phyloP scores from a whole-genome alignment of 2,329 filamentous ascomycete genomes.

The Arachnopeziza araneosa region DNA sequence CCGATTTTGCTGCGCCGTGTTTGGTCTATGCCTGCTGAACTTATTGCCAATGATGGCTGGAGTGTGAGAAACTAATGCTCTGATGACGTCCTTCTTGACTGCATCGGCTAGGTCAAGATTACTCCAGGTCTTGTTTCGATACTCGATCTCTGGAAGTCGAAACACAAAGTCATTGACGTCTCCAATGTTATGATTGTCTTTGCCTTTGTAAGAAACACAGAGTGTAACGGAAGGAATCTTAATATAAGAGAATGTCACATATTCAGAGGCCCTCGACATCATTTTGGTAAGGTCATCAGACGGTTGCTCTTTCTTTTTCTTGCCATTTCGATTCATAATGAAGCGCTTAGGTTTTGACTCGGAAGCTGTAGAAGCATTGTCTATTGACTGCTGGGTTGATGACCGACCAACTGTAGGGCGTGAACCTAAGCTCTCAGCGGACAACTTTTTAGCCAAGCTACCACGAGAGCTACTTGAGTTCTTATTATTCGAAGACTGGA shows the following conservation, averaged over 20 bases:
- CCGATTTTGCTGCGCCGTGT: constrained; percentile 69
- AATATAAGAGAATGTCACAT: constrained; percentile 95
- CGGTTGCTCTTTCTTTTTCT: constrained; percentile 51
- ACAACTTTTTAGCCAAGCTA: constrained; percentile 26
- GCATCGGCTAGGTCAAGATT: constrained; percentile 91
- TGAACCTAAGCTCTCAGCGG: constrained; percentile 27
- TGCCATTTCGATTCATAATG: constrained; percentile 42
- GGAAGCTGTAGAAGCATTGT: constrained; percentile 25
- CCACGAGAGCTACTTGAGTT: constrained; percentile 20
- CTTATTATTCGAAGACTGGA: constrained; percentile 32
- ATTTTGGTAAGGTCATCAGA: constrained; percentile 94
- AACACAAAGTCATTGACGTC: constrained; percentile 98
- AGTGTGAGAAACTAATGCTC: constrained; percentile 89
- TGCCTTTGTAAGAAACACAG: constrained; percentile 94
- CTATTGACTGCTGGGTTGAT: constrained; percentile 18
- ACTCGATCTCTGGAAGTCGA: constrained; percentile 87
- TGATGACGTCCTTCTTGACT: constrained; percentile 90
- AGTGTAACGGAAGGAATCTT: constrained; percentile 93
- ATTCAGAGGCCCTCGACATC: constrained; percentile 91
- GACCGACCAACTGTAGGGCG: constrained; percentile 24
- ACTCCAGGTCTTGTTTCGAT: constrained; percentile 98
- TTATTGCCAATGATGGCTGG: constrained; percentile 98
- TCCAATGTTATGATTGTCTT: constrained; percentile 89
- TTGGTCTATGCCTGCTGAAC: constrained; percentile 82
- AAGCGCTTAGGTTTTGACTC: constrained; percentile 45